A percentile compares a stretch with the other conserved stretches of the same genome.
These are phyloP conservation scores for Boletus patriciae DNA, from an alignment of 768 basidiomycete species.

Conservation along the genomic window DNA sequence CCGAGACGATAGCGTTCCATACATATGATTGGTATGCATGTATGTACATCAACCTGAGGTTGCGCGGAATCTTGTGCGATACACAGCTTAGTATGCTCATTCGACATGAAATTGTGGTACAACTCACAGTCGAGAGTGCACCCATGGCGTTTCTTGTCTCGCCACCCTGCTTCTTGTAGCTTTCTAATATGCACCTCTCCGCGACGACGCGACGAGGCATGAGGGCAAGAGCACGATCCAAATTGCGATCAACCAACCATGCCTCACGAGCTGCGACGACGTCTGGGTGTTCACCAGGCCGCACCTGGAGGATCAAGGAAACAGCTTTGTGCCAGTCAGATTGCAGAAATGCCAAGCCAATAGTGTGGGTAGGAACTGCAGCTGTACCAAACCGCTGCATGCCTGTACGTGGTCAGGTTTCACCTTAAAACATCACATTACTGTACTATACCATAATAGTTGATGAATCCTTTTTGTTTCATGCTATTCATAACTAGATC, in stretches of 20 bases:
- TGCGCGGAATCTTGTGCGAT: constrained; percentile 80
- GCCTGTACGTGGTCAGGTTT: constrained; percentile 46
- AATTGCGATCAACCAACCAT: constrained; percentile 82
- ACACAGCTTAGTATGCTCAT: constrained; percentile 3
- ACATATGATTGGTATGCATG: constrained; percentile 99
- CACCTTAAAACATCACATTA: neutral
- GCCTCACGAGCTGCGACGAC: constrained; percentile 80
- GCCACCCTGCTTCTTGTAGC: constrained; percentile 76
- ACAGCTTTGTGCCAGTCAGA: constrained; percentile 90
- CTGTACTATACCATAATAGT: constrained; percentile 79
- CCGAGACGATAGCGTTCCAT: constrained; percentile 97
- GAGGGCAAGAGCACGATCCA: constrained; percentile 75
- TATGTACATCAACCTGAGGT: constrained; percentile 94
- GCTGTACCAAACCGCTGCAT: constrained; percentile 99
- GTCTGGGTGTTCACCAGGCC: constrained; percentile 92
- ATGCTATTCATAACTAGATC: constrained; percentile 75
- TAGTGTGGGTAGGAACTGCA: constrained; percentile 90
- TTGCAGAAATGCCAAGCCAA: constrained; percentile 85
- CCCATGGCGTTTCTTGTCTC: constrained; percentile 84
- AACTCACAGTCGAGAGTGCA: constrained; percentile 75
- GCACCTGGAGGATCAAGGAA: constrained; percentile 73
- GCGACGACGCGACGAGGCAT: constrained; percentile 94
- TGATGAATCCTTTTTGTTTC: constrained; percentile 89
- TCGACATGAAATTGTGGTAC: neutral
- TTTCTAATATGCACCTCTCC: constrained; percentile 89